phyloP scores from a whole-genome alignment of 352 stramenopile genomes.

The Globisporangium middletonii region DNA sequence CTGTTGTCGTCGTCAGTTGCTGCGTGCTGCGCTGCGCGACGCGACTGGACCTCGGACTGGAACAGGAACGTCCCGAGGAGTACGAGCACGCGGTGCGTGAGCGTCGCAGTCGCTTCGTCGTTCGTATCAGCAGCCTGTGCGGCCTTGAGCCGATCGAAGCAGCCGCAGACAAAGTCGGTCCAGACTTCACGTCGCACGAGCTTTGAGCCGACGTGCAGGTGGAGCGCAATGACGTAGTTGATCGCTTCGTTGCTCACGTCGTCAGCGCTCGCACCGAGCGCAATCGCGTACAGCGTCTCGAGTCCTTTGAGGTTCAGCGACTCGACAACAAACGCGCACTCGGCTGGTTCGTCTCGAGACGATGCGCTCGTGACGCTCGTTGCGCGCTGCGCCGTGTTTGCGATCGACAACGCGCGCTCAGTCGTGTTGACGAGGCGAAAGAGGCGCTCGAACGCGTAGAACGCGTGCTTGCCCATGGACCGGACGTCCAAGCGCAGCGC shows the following conservation, averaged over 20 bases:
- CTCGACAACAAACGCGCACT: conserved; percentile 44
- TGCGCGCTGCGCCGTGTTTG: conserved; percentile 7
- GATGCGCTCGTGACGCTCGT: background rate
- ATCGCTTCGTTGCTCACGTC: conserved; percentile 42
- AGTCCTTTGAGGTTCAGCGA: conserved; percentile 55
- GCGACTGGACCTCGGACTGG: conserved; percentile 41
- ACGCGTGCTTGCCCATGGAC: conserved; percentile 44
- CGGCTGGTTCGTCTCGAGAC: conserved; percentile 10
- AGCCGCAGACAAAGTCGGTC: conserved; percentile 51
- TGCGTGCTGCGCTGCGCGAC: no score
- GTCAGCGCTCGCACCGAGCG: conserved; percentile 30
- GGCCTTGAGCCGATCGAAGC: conserved; percentile 39
- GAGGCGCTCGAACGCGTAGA: conserved; percentile 48
- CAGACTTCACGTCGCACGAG: conserved; percentile 65
- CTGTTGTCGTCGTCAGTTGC: background rate
- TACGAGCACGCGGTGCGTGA: conserved; percentile 46
- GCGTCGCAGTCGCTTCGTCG: conserved; percentile 18
- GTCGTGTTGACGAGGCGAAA: conserved; percentile 65
- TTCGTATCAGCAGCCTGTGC: background rate
- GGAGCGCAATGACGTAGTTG: conserved; percentile 69
- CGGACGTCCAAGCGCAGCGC: conserved; percentile 41
- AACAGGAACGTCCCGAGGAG: conserved; percentile 77
- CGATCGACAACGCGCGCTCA: conserved; percentile 31
- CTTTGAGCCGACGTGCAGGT: conserved; percentile 63
- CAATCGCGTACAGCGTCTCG: conserved; percentile 50